A percentile compares a stretch with the other conserved stretches of the same genome.
These are phyloP conservation scores for Mycosarcoma mackinlayi DNA, from an alignment of 1,284 basidiomycete genomes.

Conservation along the genomic window DNA sequence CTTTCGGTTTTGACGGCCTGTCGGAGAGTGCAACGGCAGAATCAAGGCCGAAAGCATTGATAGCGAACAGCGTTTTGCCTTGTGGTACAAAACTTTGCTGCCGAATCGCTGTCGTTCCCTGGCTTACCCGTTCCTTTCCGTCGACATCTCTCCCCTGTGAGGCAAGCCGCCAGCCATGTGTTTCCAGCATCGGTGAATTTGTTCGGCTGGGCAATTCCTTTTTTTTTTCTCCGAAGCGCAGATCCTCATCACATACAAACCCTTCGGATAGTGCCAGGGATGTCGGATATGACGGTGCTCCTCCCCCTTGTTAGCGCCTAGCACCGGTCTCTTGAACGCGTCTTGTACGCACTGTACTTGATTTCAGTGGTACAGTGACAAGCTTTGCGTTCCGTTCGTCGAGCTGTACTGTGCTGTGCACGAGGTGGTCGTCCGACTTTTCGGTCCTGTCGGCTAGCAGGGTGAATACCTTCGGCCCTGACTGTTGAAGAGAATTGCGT, in stretches of 20 bases:
- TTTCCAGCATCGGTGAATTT: constrained; percentile 12
- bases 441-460: constrained; percentile 11
- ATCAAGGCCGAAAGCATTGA: background rate
- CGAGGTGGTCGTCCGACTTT: constrained; percentile 14
- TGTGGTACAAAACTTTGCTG: background rate
- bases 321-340: background rate
- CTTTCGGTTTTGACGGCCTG: constrained; percentile 32
- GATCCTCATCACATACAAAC: background rate
- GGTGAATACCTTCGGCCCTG: background rate
- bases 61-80: too few species aligned
- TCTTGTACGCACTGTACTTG: background rate
- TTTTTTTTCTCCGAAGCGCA: constrained; percentile 14
- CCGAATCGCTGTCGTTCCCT: background rate
- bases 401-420: background rate
- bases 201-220: background rate
- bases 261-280: constrained; percentile 12
- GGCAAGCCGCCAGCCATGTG: too few species aligned
- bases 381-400: background rate
- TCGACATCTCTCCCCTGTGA: background rate
- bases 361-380: background rate
- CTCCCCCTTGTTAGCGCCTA: background rate
- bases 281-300: constrained; percentile 29
- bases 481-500: background rate
- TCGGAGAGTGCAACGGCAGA: background rate
- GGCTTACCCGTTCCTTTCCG: background rate